Evolutionary conservation across 2,329 filamentous ascomycete species (phyloP).

Genomic region (Colletotrichum filicis): DNA sequence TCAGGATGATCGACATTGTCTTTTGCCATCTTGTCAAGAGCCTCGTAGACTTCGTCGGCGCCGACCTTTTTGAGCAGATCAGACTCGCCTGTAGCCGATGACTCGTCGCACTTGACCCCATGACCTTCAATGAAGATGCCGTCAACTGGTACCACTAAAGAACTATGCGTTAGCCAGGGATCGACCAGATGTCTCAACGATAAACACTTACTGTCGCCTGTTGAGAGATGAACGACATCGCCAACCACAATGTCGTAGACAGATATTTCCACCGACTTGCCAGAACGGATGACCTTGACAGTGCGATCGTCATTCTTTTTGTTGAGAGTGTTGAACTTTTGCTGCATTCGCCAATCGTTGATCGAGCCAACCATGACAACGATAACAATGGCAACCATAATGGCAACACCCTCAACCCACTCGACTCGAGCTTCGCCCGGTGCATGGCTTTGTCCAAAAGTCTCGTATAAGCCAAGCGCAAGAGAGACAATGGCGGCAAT

Average conservation of each 20-base stretch:
- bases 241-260: constrained; percentile 73
- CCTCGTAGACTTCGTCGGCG: constrained; percentile 67
- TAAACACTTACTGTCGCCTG: constrained; percentile 60
- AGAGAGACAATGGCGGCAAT: constrained; percentile 76
- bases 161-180: neutral
- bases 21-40: constrained; percentile 62
- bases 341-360: constrained; percentile 73
- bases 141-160: constrained; percentile 68
- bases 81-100: constrained; percentile 76
- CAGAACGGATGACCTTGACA: constrained; percentile 73
- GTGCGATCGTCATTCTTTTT: constrained; percentile 69
- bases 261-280: constrained; percentile 68
- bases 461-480: constrained; percentile 76
- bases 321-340: constrained; percentile 69
- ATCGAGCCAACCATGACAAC: constrained; percentile 69
- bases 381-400: constrained; percentile 69
- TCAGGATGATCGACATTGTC: constrained; percentile 45
- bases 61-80: constrained; percentile 74
- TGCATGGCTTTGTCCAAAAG: constrained; percentile 58
- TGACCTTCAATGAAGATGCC: constrained; percentile 73
- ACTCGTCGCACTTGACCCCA: constrained; percentile 76
- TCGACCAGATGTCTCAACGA: neutral
- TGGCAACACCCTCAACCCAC: constrained; percentile 73
- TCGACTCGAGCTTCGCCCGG: constrained; percentile 59
- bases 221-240: constrained; percentile 74